Evolutionary conservation across 345 rosid species (phyloP).

Genomic region (Lenwebbia sp.): DNA sequence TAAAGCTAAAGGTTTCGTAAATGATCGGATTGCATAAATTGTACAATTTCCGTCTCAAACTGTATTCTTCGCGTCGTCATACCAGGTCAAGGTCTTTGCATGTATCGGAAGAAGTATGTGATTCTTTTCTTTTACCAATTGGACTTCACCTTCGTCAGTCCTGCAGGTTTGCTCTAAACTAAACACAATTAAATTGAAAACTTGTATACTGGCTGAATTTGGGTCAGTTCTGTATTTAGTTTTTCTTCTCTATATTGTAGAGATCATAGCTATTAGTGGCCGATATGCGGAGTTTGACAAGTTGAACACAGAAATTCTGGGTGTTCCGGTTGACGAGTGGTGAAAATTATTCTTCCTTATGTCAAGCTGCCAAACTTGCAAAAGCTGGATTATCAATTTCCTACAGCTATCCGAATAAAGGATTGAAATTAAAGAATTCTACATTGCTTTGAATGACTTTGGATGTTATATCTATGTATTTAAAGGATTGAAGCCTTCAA

Average conservation of each 20-base stretch:
- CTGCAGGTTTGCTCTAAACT: slow-evolving; percentile 49
- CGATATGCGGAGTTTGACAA: slow-evolving; percentile 64
- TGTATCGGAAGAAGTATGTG: slow-evolving; percentile 74
- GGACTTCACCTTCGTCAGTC: slow-evolving; percentile 94
- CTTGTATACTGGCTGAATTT: background rate
- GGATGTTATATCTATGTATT: background rate
- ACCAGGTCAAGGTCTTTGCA: slow-evolving; percentile 86
- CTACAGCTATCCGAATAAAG: too few species aligned
- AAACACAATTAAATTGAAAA: background rate
- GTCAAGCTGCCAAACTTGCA: background rate
- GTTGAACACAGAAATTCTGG: slow-evolving; percentile 73
- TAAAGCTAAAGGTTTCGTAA: too few species aligned
- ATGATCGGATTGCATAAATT: too few species aligned
- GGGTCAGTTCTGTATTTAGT: background rate
- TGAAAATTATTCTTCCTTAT: slow-evolving; percentile 13
- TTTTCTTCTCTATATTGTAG: slow-evolving; percentile 16
- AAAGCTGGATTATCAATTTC: background rate
- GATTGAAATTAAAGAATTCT: background rate
- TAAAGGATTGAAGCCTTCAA: background rate
- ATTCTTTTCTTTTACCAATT: slow-evolving; percentile 89
- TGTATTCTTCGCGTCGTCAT: background rate
- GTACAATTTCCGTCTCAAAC: background rate
- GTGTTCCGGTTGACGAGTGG: slow-evolving; percentile 85
- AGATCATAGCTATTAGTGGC: slow-evolving; percentile 96
- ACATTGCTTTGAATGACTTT: background rate